Evolutionary conservation across 768 basidiomycete species (phyloP), one percentile per base, ranked within the genome.

Genomic region (Lentinula boryana): DNA sequence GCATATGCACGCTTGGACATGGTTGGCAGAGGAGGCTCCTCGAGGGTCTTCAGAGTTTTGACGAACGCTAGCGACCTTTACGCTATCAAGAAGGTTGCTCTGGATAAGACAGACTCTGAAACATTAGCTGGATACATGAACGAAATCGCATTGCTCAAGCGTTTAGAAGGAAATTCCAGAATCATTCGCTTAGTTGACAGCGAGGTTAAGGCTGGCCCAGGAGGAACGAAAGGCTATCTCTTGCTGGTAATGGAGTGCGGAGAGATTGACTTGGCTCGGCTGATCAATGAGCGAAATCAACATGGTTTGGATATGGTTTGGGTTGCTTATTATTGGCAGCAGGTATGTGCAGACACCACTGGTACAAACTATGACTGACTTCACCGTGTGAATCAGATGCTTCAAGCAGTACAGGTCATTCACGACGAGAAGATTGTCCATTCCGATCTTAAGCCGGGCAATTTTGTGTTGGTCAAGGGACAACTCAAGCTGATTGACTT

Each of bases 351-450:
- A 31, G 0, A 38, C 36, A 48, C 35, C 50, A 44, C 35, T 46
- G 18, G 8, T 21, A 0, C 8, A 12, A 43, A 43, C 15, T 9
- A n/a, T 48, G 9, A 21, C 44, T 46, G 18, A 38, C 46, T 27
- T n/a, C 9, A 9, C 10, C 46, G 46, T 27, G 21, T 23, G 9
- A 23, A 56, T 18, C 68, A 98, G 95, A 99, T 99, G 94, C 76
- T 99, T 53, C 88, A 97, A 79, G 95, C 95, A 0, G 96, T 99
- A n/a, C 91, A 97, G 61, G 89, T 98, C 59, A 96, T 98, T 57
- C 96, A 99, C 68, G 92, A 96, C 64, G 95, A 97, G 75, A 96
- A 96, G 74, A 97, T 99, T 63, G 96, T 99, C 2, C 96, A 99
- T 74, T 96, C 95, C 18, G 96, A 99, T 73, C 80, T 98, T 59